Evolutionary conservation across 768 basidiomycete genomes (phyloP).

Genomic region (Mycena kentingensis): DNA sequence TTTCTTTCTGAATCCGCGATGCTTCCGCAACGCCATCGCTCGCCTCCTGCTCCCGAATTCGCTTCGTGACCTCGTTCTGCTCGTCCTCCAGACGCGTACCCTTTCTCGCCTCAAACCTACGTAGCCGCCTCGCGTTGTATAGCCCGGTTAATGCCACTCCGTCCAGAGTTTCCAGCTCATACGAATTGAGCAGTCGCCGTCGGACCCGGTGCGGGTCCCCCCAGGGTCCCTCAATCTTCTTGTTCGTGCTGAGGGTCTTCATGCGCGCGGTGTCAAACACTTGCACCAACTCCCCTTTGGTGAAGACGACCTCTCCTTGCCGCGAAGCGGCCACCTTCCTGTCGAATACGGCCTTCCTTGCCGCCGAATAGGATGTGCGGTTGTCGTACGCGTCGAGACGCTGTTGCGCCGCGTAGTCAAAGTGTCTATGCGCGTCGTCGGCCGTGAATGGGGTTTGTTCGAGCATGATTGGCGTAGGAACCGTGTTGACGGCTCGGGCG

Average conservation of each 20-base stretch:
- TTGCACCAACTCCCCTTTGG: constrained; percentile 33
- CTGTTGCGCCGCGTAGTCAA: constrained; percentile 34
- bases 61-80: constrained; percentile 3
- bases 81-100: constrained; percentile 11
- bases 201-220: constrained; percentile 26
- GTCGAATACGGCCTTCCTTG: constrained; percentile 33
- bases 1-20: not conserved
- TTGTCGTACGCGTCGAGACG: constrained; percentile 31
- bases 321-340: constrained; percentile 12
- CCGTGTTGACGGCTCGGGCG: constrained; percentile 32
- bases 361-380: constrained; percentile 23
- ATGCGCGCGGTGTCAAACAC: constrained; percentile 29
- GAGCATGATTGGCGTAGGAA: constrained; percentile 7
- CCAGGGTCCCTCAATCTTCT: constrained; percentile 35
- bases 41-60: not conserved
- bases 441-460: not conserved
- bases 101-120: constrained; percentile 4
- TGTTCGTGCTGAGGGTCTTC: constrained; percentile 28
- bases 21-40: not conserved
- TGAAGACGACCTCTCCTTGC: constrained; percentile 28
- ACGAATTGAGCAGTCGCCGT: constrained; percentile 17
- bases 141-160: constrained; percentile 8
- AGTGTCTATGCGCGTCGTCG: constrained; percentile 22
- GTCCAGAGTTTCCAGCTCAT: constrained; percentile 17
- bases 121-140: constrained; percentile 10